These are phyloP conservation scores for Botryotinia globosa DNA, from an alignment of 2,329 filamentous ascomycete species.

Conservation along the genomic window DNA sequence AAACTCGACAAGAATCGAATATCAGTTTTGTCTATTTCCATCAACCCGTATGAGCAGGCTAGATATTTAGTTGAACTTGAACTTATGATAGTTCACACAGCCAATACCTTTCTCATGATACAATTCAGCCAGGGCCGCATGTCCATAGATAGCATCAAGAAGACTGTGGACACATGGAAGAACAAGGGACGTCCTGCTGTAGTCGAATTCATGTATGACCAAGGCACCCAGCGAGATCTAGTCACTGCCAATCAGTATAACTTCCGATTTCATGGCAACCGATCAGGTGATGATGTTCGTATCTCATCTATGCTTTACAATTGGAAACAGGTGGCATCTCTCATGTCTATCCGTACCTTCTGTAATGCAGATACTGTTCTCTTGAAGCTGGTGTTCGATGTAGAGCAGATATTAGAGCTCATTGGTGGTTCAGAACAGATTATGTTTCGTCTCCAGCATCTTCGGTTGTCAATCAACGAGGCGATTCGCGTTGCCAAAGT, in stretches of 20 bases:
- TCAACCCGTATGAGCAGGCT: slow-evolving; percentile 35
- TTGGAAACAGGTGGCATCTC: slow-evolving; percentile 47
- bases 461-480: slow-evolving; percentile 32
- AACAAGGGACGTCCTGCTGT: slow-evolving; percentile 48
- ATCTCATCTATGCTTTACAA: slow-evolving; percentile 45
- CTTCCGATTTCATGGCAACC: slow-evolving; percentile 46
- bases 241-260: slow-evolving; percentile 46
- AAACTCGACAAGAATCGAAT: slow-evolving; percentile 24
- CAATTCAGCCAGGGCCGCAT: slow-evolving; percentile 37
- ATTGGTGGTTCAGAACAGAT: slow-evolving; percentile 39
- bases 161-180: slow-evolving; percentile 40
- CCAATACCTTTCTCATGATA: slow-evolving; percentile 38
- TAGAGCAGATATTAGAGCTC: slow-evolving; percentile 48
- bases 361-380: slow-evolving; percentile 49
- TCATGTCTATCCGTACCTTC: slow-evolving; percentile 50
- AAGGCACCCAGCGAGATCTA: slow-evolving; percentile 48
- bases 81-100: slow-evolving; percentile 36
- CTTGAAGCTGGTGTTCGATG: slow-evolving; percentile 49
- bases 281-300: slow-evolving; percentile 41
- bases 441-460: slow-evolving; percentile 34
- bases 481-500: slow-evolving; percentile 27
- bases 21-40: slow-evolving; percentile 31
- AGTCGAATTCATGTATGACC: slow-evolving; percentile 52
- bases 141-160: slow-evolving; percentile 35
- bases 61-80: slow-evolving; percentile 36